Evolutionary conservation across 208 protist species (phyloP).

Genomic region (Leishmania amazonensis): DNA sequence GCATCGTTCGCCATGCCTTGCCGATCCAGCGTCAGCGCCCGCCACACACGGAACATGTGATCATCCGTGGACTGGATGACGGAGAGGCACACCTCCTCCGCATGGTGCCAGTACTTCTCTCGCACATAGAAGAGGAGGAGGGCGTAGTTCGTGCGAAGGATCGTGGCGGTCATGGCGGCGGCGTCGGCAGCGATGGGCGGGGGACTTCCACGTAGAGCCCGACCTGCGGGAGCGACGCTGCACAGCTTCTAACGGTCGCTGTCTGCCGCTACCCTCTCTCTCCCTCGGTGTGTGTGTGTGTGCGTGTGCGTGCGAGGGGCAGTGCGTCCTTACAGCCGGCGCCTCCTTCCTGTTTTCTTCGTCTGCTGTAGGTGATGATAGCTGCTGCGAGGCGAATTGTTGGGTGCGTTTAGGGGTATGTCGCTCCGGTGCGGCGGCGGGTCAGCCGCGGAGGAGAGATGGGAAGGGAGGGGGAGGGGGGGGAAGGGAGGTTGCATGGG

Average conservation of each 20-base stretch:
- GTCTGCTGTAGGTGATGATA: too few species aligned
- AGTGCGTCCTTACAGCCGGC: not conserved
- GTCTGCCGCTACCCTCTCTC: not conserved
- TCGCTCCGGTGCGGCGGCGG: too few species aligned
- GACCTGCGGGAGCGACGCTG: too few species aligned
- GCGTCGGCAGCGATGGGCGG: not conserved
- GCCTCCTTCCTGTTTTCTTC: too few species aligned
- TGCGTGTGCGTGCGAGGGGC: not conserved
- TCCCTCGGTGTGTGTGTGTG: not conserved
- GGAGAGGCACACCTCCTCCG: slow-evolving; percentile 71
- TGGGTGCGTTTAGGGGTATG: too few species aligned
- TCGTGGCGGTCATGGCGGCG: slow-evolving; percentile 33
- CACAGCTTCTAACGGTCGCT: too few species aligned
- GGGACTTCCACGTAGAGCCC: too few species aligned
- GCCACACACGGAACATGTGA: slow-evolving; percentile 87
- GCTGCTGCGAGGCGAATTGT: too few species aligned
- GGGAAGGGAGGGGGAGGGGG: too few species aligned
- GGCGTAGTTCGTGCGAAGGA: slow-evolving; percentile 79
- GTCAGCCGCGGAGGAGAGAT: too few species aligned
- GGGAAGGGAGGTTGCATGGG: too few species aligned
- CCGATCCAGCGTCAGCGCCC: slow-evolving; percentile 65
- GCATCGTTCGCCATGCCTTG: slow-evolving; percentile 86
- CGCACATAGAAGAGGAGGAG: slow-evolving; percentile 81
- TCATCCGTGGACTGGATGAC: slow-evolving; percentile 78
- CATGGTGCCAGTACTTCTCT: slow-evolving; percentile 84